phyloP scores from a whole-genome alignment of 768 basidiomycete genomes.

The Rhizopogon salebrosus region DNA sequence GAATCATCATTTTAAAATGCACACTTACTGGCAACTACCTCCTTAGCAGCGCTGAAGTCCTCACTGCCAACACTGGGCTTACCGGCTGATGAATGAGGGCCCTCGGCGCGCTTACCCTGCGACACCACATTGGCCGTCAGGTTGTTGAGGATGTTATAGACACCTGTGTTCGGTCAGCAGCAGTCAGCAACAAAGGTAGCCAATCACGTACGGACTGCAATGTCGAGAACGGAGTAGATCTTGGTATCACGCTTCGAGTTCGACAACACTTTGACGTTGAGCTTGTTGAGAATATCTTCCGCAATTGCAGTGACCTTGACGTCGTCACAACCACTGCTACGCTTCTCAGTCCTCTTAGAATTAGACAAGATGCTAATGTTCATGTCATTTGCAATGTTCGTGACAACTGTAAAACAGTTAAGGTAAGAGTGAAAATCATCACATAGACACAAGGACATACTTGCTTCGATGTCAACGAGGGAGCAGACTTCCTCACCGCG shows the following conservation, averaged over 20 bases:
- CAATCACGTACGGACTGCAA: not conserved
- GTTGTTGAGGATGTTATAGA: not conserved
- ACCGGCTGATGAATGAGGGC: no score
- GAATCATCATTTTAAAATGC: no score
- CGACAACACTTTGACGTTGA: not conserved
- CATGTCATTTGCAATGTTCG: not conserved
- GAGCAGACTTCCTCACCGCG: not conserved
- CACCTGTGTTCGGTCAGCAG: not conserved
- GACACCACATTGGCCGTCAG: no score
- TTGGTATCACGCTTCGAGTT: not conserved
- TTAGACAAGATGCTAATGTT: not conserved
- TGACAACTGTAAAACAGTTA: not conserved
- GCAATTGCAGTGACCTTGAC: not conserved
- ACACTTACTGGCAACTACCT: no score
- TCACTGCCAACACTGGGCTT: no score
- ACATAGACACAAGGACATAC: not conserved
- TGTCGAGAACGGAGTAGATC: rapidly evolving
- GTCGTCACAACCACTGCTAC: not conserved
- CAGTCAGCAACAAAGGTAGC: rapidly evolving
- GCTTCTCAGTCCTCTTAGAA: not conserved
- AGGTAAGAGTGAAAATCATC: not conserved
- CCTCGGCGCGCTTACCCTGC: no score
- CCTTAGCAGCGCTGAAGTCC: no score
- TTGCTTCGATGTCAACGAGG: not conserved
- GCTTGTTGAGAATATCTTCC: not conserved